Percentiles rank a stretch among this genome's conserved stretches.
phyloP scores from a whole-genome alignment of 352 stramenopile genomes.

The Phytophthora cryptogea region DNA sequence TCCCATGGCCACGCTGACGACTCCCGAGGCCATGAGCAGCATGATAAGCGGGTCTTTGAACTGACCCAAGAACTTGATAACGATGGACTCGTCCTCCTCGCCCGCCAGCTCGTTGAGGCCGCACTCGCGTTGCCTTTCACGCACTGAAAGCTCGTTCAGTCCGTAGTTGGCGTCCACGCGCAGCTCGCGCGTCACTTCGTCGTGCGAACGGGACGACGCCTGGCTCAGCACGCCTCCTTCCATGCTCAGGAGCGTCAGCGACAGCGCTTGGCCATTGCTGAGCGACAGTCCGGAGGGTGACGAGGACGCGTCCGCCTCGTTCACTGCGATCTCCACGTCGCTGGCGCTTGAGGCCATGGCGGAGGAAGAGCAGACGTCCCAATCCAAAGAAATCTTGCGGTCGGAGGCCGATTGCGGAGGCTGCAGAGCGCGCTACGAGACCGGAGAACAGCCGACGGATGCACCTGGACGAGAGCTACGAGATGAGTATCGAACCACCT shows the following conservation, averaged over 20 bases:
- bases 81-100: slow-evolving; percentile 85
- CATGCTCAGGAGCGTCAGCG: slow-evolving; percentile 19
- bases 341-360: slow-evolving; percentile 10
- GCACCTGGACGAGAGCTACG: neutral
- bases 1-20: slow-evolving; percentile 91
- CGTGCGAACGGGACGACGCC: slow-evolving; percentile 49
- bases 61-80: slow-evolving; percentile 92
- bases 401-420: slow-evolving; percentile 2
- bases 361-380: neutral
- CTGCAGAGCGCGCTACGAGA: neutral
- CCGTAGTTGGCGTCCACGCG: slow-evolving; percentile 70
- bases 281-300: slow-evolving; percentile 17
- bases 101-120: slow-evolving; percentile 73
- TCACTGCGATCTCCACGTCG: slow-evolving; percentile 26
- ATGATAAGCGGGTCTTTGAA: slow-evolving; percentile 98
- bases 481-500: slow-evolving; percentile 4
- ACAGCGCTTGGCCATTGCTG: slow-evolving; percentile 14
- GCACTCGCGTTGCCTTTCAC: slow-evolving; percentile 69
- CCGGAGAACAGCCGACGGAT: neutral
- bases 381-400: slow-evolving; percentile 2
- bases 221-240: slow-evolving; percentile 33
- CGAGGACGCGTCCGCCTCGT: slow-evolving; percentile 1
- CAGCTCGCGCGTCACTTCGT: slow-evolving; percentile 69
- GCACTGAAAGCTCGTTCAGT: slow-evolving; percentile 54
- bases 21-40: slow-evolving; percentile 93